These are phyloP conservation scores for Naganishia kalamii DNA, from an alignment of 768 basidiomycete genomes.

Conservation along the genomic window DNA sequence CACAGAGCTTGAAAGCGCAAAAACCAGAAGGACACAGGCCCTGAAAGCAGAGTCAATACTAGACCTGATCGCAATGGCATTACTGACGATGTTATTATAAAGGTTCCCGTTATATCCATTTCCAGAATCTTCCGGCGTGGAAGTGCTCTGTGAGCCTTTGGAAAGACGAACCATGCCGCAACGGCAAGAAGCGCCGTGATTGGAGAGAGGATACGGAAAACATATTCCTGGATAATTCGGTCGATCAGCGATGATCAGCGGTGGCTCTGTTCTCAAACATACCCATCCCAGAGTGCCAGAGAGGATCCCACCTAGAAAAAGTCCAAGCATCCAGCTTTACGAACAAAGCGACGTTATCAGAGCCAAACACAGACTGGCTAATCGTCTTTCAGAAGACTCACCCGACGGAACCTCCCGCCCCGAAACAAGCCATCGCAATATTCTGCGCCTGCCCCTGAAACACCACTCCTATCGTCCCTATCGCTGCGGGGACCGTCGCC, in stretches of 20 bases:
- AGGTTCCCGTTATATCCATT: too few relatives aligned
- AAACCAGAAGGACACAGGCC: background rate
- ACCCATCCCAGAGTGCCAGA: background rate
- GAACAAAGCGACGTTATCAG: too few relatives aligned
- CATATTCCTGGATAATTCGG: background rate
- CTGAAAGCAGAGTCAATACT: background rate
- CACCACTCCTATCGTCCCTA: constrained; percentile 41
- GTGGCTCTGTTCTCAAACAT: background rate
- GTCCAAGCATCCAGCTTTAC: background rate
- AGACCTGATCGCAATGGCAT: too few relatives aligned
- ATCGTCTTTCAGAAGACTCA: background rate
- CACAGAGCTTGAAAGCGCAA: background rate
- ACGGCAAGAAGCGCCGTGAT: background rate
- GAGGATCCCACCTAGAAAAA: background rate
- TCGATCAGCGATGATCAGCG: too few relatives aligned
- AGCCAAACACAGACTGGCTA: too few relatives aligned
- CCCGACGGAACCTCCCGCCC: background rate
- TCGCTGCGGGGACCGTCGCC: constrained; percentile 66
- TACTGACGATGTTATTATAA: too few relatives aligned
- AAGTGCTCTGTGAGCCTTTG: background rate
- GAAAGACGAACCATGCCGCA: background rate
- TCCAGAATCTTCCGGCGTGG: background rate
- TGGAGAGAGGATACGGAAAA: background rate
- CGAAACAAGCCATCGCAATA: background rate
- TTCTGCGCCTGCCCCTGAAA: background rate